Evolutionary conservation across 2,329 filamentous ascomycete genomes (phyloP).

Genomic region (Alternaria dauci): DNA sequence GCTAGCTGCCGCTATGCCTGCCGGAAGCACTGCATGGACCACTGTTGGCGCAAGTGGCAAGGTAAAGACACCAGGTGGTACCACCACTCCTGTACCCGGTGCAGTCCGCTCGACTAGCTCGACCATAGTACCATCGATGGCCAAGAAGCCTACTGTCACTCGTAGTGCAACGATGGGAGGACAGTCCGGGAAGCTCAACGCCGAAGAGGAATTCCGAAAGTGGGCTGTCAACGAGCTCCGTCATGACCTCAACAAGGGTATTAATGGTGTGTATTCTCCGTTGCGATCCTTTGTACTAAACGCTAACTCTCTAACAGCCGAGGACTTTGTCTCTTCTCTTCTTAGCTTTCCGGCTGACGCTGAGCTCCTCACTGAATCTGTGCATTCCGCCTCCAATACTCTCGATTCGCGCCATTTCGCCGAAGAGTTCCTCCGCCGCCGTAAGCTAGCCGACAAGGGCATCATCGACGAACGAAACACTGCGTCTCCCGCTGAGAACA

Average conservation of each 20-base stretch:
- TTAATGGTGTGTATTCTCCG: slow-evolving; percentile 65
- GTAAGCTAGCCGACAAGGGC: slow-evolving; percentile 91
- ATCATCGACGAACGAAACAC: slow-evolving; percentile 75
- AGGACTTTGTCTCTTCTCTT: slow-evolving; percentile 80
- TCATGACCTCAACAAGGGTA: slow-evolving; percentile 73
- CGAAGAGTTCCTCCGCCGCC: slow-evolving; percentile 91
- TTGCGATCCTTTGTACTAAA: background rate
- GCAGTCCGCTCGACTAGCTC: slow-evolving; percentile 59
- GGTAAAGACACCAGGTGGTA: slow-evolving; percentile 75
- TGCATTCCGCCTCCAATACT: slow-evolving; percentile 85
- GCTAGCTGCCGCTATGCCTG: slow-evolving; percentile 50
- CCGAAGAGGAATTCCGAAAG: slow-evolving; percentile 91
- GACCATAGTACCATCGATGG: slow-evolving; percentile 52
- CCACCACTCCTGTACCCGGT: slow-evolving; percentile 60
- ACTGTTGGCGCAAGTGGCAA: slow-evolving; percentile 95
- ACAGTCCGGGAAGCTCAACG: slow-evolving; percentile 62
- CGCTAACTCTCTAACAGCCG: slow-evolving; percentile 62
- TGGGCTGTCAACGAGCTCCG: slow-evolving; percentile 85
- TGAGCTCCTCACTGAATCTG: slow-evolving; percentile 85
- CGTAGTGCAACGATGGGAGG: slow-evolving; percentile 58
- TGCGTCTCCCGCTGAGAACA: slow-evolving; percentile 59
- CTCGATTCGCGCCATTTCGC: slow-evolving; percentile 94
- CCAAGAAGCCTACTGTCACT: slow-evolving; percentile 64
- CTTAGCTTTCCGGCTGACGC: slow-evolving; percentile 78
- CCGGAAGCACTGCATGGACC: slow-evolving; percentile 76